Evolutionary conservation across 352 stramenopile species (phyloP).

Genomic region (Pythium brachiatum): DNA sequence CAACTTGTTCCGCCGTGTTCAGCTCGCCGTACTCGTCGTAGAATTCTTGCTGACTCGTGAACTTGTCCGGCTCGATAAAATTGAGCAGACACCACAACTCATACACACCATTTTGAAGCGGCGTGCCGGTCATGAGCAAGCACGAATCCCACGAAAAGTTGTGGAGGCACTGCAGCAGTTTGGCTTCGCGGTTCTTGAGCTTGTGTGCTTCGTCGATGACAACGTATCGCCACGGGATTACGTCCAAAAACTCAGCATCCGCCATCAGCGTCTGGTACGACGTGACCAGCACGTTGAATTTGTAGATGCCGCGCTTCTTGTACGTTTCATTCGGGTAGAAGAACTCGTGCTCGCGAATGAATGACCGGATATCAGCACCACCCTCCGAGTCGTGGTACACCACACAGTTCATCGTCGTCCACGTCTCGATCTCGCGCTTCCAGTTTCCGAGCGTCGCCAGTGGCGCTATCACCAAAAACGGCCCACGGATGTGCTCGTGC

Average conservation of each 20-base stretch:
- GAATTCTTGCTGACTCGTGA: constrained; percentile 94
- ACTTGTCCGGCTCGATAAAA: constrained; percentile 97
- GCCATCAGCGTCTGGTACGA: constrained; percentile 97
- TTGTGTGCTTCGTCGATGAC: constrained; percentile 99
- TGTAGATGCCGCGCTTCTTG: constrained; percentile 77
- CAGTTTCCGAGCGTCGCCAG: constrained; percentile 98
- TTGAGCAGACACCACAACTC: constrained; percentile 99
- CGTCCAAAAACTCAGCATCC: constrained; percentile 90
- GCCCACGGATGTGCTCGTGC: constrained; percentile 90
- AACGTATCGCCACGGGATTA: constrained; percentile 95
- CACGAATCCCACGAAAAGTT: constrained; percentile 89
- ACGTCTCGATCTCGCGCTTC: constrained; percentile 98
- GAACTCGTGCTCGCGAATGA: constrained; percentile 97
- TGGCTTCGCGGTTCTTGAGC: constrained; percentile 97
- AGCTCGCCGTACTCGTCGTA: constrained; percentile 97
- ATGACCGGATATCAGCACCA: constrained; percentile 86
- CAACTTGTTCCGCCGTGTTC: constrained; percentile 95
- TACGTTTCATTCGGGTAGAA: constrained; percentile 89
- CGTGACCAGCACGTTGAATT: constrained; percentile 97
- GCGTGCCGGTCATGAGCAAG: constrained; percentile 96
- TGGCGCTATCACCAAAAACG: constrained; percentile 98
- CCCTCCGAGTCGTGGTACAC: constrained; percentile 98
- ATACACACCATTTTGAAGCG: constrained; percentile 99
- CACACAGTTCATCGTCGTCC: constrained; percentile 99
- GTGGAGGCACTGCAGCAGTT: constrained; percentile 90